A percentile compares a stretch with the other conserved stretches of the same genome.
phyloP scores from a whole-genome alignment of 2,329 filamentous ascomycete species.

The Sporothrix variecibatus region DNA sequence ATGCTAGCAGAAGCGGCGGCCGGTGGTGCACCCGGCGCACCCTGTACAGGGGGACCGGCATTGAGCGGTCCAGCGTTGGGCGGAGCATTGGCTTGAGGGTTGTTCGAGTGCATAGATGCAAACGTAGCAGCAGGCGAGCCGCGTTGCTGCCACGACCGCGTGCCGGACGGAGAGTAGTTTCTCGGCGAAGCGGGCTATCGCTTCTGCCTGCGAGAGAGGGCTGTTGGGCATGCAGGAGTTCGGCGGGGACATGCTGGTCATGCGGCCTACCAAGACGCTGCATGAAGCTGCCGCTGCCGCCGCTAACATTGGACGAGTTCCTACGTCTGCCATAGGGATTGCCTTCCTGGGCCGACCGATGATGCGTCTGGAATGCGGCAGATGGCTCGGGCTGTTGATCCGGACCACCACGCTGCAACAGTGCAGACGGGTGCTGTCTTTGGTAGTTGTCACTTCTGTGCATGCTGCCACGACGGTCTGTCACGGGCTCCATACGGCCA shows the following conservation, averaged over 20 bases:
- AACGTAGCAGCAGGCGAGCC: conserved; percentile 43
- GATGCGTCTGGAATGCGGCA: conserved; percentile 78
- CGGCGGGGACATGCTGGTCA: conserved; percentile 46
- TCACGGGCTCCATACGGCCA: conserved; percentile 86
- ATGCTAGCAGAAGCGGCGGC: conserved; percentile 28
- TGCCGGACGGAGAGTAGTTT: conserved; percentile 44
- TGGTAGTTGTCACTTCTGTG: conserved; percentile 65
- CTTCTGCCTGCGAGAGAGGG: conserved; percentile 53
- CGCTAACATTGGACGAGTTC: conserved; percentile 89
- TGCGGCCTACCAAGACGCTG: conserved; percentile 55
- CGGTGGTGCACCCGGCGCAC: not conserved
- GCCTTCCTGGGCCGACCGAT: conserved; percentile 65
- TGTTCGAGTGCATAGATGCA: conserved; percentile 13
- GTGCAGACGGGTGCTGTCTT: conserved; percentile 64
- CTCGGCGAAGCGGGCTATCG: conserved; percentile 54
- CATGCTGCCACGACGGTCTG: conserved; percentile 69
- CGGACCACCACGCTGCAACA: conserved; percentile 65
- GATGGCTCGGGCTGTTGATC: conserved; percentile 75
- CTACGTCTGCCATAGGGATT: conserved; percentile 70
- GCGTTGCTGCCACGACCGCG: conserved; percentile 45
- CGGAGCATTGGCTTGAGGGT: not conserved
- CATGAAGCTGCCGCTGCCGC: conserved; percentile 71
- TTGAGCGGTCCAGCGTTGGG: not conserved
- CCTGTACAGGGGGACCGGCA: not conserved
- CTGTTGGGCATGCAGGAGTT: conserved; percentile 49